Conservation (phyloP, 2,329 filamentous ascomycete genomes). For the Sporothrix humicola region DNA sequence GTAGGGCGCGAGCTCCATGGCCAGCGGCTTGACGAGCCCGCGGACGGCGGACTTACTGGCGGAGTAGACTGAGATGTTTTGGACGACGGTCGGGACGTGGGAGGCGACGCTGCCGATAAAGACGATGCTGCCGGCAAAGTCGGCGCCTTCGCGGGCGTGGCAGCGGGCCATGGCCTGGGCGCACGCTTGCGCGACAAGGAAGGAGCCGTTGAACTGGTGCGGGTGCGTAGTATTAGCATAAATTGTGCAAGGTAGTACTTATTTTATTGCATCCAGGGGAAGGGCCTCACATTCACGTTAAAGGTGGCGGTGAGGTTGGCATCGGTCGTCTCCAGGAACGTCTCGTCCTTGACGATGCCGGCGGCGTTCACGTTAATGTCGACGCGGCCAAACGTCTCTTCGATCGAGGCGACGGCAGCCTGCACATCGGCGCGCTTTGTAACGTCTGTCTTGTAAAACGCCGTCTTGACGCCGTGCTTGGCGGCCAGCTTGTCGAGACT, state of each 20-base stretch:
- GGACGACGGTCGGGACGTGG: neutral
- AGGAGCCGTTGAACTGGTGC: neutral
- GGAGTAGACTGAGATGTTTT: conserved; percentile 26
- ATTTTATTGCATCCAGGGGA: too few relatives aligned
- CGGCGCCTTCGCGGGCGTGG: neutral
- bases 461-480: neutral
- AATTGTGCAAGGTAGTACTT: too few relatives aligned
- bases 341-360: conserved; percentile 15
- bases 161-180: conserved; percentile 20
- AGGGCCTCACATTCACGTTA: neutral
- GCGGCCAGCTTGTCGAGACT: neutral
- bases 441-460: neutral
- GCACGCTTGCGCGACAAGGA: neutral
- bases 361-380: conserved; percentile 10
- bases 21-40: conserved; percentile 41
- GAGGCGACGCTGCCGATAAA: conserved; percentile 20
- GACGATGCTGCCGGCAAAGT: neutral
- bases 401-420: neutral
- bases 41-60: conserved; percentile 43
- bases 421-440: neutral
- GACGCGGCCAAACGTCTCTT: neutral
- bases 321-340: neutral
- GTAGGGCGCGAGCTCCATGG: conserved; percentile 35
- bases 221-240: too few relatives aligned
- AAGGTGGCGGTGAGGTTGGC: neutral